Conservation (phyloP, 2,329 filamentous ascomycete genomes). For the Aspergillus latus region DNA sequence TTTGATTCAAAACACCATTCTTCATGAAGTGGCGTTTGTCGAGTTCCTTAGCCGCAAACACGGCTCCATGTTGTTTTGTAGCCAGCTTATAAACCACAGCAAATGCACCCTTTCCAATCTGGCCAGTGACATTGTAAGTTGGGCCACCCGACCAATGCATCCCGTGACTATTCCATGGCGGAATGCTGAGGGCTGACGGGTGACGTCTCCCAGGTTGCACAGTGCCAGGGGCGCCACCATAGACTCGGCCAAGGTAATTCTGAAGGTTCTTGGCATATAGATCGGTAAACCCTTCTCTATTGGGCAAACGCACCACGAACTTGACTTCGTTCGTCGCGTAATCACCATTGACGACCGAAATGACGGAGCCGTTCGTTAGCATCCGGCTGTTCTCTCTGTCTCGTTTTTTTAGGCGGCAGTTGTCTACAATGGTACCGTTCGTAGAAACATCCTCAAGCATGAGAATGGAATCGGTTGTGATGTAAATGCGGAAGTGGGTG, state of each 20-base stretch:
- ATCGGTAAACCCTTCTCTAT: conserved; percentile 66
- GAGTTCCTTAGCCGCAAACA: conserved; percentile 90
- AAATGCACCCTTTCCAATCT: conserved; percentile 91
- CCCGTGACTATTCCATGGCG: conserved; percentile 53
- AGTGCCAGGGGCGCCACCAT: conserved; percentile 24
- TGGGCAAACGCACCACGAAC: conserved; percentile 84
- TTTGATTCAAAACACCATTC: conserved; percentile 83
- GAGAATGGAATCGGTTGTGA: conserved; percentile 79
- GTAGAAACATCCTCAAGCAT: conserved; percentile 95
- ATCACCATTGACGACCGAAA: conserved; percentile 62
- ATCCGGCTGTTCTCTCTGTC: conserved; percentile 58
- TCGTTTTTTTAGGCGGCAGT: conserved; percentile 61
- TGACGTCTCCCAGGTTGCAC: conserved; percentile 26
- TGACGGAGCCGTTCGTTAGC: conserved; percentile 69
- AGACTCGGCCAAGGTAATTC: conserved; percentile 59
- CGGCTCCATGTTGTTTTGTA: conserved; percentile 75
- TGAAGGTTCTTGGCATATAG: conserved; percentile 68
- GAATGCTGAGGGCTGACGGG: conserved; percentile 27
- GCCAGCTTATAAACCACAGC: conserved; percentile 90
- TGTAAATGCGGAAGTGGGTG: conserved; percentile 89
- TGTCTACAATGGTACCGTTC: conserved; percentile 91
- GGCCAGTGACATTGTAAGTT: conserved; percentile 77
- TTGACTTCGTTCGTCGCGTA: conserved; percentile 62
- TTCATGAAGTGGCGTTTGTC: conserved; percentile 93
- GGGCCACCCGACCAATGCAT: conserved; percentile 79